Evolutionary conservation across 2,329 filamentous ascomycete species (phyloP).

Genomic region (Graphilbum sp.): DNA sequence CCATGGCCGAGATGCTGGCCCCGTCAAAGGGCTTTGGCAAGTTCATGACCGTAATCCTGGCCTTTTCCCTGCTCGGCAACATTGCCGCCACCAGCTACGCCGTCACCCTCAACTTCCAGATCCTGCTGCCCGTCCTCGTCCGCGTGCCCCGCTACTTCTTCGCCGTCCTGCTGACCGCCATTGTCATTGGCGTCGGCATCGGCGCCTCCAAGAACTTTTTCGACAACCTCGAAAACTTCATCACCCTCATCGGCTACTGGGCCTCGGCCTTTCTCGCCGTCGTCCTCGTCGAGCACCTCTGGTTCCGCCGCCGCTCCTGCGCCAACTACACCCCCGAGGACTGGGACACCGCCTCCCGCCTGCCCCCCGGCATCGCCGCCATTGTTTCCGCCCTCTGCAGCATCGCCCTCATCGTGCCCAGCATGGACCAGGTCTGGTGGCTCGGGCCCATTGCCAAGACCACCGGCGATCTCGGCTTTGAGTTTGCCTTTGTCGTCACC

Average conservation of each 20-base stretch:
- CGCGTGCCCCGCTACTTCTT: constrained; percentile 24
- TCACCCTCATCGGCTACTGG: constrained; percentile 29
- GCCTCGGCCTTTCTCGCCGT: constrained; percentile 24
- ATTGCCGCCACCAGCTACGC: constrained; percentile 43
- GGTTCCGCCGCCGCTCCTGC: constrained; percentile 11
- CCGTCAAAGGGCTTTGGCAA: constrained; percentile 43
- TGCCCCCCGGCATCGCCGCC: constrained; percentile 15
- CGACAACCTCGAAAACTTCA: constrained; percentile 25
- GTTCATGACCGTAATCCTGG: constrained; percentile 42
- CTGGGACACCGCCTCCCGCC: constrained; percentile 12
- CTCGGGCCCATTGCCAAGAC: constrained; percentile 24
- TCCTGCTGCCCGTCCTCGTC: constrained; percentile 21
- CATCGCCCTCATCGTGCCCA: constrained; percentile 19
- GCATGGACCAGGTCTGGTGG: constrained; percentile 27
- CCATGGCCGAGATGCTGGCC: constrained; percentile 41
- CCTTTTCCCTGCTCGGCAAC: constrained; percentile 41
- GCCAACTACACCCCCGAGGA: constrained; percentile 9
- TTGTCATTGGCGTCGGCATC: constrained; percentile 25
- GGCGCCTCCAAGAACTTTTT: constrained; percentile 23
- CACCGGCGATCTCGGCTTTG: constrained; percentile 29
- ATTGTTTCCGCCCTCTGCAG: constrained; percentile 8
- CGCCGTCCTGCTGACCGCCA: constrained; percentile 20
- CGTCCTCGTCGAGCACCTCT: constrained; percentile 16
- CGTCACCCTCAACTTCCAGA: constrained; percentile 44
- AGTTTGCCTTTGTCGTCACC: constrained; percentile 24